These are phyloP conservation scores for Tylopilus balloui DNA, from an alignment of 768 basidiomycete species.

Conservation along the genomic window DNA sequence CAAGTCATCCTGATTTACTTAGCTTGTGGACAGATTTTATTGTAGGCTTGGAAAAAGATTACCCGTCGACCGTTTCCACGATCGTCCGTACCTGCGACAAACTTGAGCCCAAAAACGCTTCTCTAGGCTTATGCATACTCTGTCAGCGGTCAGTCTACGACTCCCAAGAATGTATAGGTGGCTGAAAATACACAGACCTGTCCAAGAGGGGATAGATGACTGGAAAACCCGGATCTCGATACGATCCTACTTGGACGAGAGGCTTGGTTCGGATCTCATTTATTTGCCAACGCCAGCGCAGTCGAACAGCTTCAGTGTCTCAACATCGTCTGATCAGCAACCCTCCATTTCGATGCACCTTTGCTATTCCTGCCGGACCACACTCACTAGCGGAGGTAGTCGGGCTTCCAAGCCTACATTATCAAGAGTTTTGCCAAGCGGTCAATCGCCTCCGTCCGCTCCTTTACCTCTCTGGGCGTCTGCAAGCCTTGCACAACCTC, in stretches of 20 bases:
- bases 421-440: constrained; percentile 1
- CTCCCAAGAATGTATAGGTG: not conserved
- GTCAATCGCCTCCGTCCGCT: constrained; percentile 13
- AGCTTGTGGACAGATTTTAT: constrained; percentile 58
- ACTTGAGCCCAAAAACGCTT: constrained; percentile 58
- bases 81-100: constrained; percentile 79
- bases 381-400: constrained; percentile 53
- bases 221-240: constrained; percentile 78
- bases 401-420: constrained; percentile 31
- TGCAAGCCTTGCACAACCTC: not conserved
- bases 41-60: constrained; percentile 72
- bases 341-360: constrained; percentile 39
- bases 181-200: constrained; percentile 42
- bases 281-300: constrained; percentile 3
- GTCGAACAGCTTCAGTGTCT: not conserved
- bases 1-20: not conserved
- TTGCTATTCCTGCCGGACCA: constrained; percentile 63
- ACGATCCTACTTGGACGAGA: constrained; percentile 38
- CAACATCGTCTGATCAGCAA: not conserved
- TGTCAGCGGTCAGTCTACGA: constrained; percentile 55
- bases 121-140: constrained; percentile 49
- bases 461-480: constrained; percentile 35
- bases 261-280: constrained; percentile 13
- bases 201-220: constrained; percentile 57
- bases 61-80: constrained; percentile 82